Evolutionary conservation across 805 yeast genomes (phyloP).

Genomic region (Teunomyces kruisii): DNA sequence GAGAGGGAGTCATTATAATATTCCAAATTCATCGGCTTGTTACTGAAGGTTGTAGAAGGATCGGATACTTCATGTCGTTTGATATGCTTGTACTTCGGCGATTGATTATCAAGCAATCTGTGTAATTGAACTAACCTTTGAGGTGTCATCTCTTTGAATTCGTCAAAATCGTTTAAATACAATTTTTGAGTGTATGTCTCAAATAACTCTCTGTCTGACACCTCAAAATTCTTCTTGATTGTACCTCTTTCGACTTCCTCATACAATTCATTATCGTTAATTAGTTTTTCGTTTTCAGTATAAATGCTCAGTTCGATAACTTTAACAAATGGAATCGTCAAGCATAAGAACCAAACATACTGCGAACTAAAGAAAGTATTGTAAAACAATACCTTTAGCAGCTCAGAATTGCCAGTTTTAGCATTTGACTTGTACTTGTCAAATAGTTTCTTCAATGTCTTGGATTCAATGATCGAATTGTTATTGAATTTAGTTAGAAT

Average conservation of each 20-base stretch:
- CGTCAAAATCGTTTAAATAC: conserved; percentile 17
- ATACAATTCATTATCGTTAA: conserved; percentile 15
- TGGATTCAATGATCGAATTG: conserved; percentile 30
- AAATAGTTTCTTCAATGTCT: conserved; percentile 24
- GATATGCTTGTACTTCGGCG: conserved; percentile 15
- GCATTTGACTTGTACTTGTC: conserved; percentile 17
- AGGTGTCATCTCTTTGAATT: conserved; percentile 14
- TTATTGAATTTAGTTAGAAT: conserved; percentile 33
- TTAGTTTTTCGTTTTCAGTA: conserved; percentile 22
- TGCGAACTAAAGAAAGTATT: conserved; percentile 34
- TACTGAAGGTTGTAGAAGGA: conserved; percentile 16
- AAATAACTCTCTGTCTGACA: conserved; percentile 21
- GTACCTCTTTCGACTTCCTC: conserved; percentile 5
- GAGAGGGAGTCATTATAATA: conserved; percentile 18
- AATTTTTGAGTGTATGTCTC: conserved; percentile 20
- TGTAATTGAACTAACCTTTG: conserved; percentile 20
- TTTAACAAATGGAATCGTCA: conserved; percentile 36
- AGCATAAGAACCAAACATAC: conserved; percentile 38
- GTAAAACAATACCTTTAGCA: conserved; percentile 32
- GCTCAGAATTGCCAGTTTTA: conserved; percentile 15
- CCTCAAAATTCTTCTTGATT: conserved; percentile 17
- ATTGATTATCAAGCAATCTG: conserved; percentile 18
- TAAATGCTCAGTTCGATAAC: conserved; percentile 33
- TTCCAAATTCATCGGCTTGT: conserved; percentile 33
- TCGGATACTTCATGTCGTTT: conserved; percentile 15